Evolutionary conservation across 352 stramenopile species (phyloP).

Genomic region (Phytophthora sojae): DNA sequence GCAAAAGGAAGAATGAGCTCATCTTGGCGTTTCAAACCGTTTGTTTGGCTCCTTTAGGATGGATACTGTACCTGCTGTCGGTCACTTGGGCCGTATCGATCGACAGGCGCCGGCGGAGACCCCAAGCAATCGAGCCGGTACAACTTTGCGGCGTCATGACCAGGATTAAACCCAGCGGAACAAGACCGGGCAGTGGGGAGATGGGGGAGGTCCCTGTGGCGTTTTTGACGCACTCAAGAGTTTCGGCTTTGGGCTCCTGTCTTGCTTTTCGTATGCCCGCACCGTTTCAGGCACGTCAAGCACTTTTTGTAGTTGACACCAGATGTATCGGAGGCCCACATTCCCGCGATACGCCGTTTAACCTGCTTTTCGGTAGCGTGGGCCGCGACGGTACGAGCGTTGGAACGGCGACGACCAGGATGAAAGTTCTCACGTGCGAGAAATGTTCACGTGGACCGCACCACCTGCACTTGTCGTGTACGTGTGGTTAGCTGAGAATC

Average conservation of each 20-base stretch:
- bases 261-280: conserved; percentile 11
- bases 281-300: conserved; percentile 7
- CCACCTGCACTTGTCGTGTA: too few species aligned
- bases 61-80: conserved; percentile 21
- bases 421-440: conserved; percentile 20
- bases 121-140: conserved; percentile 35
- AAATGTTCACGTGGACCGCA: conserved; percentile 7
- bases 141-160: conserved; percentile 9
- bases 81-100: conserved; percentile 1
- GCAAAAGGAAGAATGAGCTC: conserved; percentile 40
- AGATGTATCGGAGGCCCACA: conserved; percentile 10
- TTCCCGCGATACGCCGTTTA: conserved; percentile 20
- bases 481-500: too few species aligned
- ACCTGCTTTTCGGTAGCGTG: conserved; percentile 26
- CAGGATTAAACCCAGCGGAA: conserved; percentile 16
- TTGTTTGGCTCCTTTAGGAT: conserved; percentile 6
- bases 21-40: conserved; percentile 15
- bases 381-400: conserved; percentile 6
- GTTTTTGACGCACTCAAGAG: background rate
- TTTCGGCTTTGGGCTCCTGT: conserved; percentile 1
- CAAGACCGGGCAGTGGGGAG: conserved; percentile 16
- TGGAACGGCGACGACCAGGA: conserved; percentile 33
- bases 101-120: conserved; percentile 11
- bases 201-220: background rate
- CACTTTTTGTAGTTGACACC: conserved; percentile 28